These are phyloP conservation scores for Eucalyptus brandiana DNA, from an alignment of 345 rosid genomes.

Conservation along the genomic window DNA sequence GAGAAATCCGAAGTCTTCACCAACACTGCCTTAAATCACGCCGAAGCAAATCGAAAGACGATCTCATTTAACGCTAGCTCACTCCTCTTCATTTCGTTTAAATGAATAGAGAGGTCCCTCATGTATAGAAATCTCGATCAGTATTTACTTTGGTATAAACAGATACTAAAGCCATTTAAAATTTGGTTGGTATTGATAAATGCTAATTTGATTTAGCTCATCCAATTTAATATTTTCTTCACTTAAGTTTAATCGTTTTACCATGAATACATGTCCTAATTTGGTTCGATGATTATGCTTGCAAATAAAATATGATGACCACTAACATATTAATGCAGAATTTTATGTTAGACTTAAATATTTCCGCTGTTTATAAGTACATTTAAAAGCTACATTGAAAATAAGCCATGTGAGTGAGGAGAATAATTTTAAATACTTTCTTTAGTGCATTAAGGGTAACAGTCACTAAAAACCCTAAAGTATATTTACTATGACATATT, in stretches of 20 bases:
- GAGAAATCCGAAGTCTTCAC: not conserved
- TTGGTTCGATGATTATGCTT: not conserved
- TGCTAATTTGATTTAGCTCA: not conserved
- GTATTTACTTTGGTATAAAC: not conserved
- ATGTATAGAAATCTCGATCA: not conserved
- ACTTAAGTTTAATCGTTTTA: not conserved
- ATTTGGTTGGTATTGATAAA: not conserved
- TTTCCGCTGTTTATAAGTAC: not conserved
- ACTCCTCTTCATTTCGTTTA: not conserved
- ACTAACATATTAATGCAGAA: not conserved
- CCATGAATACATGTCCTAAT: not conserved
- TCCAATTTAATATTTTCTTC: not conserved
- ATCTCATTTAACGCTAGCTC: not conserved
- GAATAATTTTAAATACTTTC: not conserved
- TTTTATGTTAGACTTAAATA: not conserved
- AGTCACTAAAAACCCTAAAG: too few species aligned
- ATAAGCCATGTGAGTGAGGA: not conserved
- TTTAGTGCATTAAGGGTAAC: not conserved
- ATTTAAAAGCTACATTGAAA: not conserved
- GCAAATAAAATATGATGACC: not conserved
- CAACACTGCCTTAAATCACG: not conserved
- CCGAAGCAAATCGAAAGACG: not conserved
- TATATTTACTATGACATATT: too few species aligned
- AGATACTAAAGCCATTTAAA: not conserved
- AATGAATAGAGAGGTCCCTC: not conserved